Percentiles rank a stretch among this genome's conserved stretches.
These are phyloP conservation scores for Chlamydomonas sp. DNA, from an alignment of 139 green algal species.

Conservation along the genomic window DNA sequence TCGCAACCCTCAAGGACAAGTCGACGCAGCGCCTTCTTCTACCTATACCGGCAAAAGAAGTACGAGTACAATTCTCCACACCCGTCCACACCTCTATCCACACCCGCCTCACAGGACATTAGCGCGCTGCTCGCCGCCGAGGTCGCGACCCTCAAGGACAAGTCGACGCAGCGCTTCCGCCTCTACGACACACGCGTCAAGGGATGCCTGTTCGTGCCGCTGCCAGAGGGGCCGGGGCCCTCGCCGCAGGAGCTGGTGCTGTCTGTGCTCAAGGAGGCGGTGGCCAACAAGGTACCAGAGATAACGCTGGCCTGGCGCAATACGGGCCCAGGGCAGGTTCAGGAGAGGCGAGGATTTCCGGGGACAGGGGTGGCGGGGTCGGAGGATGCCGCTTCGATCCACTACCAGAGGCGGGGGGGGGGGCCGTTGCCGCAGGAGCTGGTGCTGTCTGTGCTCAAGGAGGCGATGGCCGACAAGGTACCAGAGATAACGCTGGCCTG, in stretches of 20 bases:
- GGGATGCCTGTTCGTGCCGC: constrained; percentile 33
- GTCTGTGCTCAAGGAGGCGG: constrained; percentile 27
- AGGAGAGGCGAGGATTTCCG: no score
- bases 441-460: constrained; percentile 19
- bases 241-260: constrained; percentile 26
- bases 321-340: no score
- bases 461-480: no score
- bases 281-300: no score
- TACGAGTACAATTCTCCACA: no score
- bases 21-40: constrained; percentile 12
- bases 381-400: constrained; percentile 32
- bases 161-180: constrained; percentile 27
- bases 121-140: constrained; percentile 11
- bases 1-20: constrained; percentile 38
- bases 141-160: constrained; percentile 39
- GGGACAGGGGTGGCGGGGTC: no score
- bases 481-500: no score
- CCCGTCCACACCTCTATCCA: no score
- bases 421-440: constrained; percentile 24
- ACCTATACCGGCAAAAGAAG: no score
- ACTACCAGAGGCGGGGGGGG: constrained; percentile 30
- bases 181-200: constrained; percentile 34
- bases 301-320: no score
- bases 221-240: constrained; percentile 20
- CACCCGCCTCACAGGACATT: no score